Percentiles rank a stretch among this genome's conserved stretches.
These are phyloP conservation scores for Candida palmyrensis DNA, from an alignment of 805 yeast species.

Conservation along the genomic window DNA sequence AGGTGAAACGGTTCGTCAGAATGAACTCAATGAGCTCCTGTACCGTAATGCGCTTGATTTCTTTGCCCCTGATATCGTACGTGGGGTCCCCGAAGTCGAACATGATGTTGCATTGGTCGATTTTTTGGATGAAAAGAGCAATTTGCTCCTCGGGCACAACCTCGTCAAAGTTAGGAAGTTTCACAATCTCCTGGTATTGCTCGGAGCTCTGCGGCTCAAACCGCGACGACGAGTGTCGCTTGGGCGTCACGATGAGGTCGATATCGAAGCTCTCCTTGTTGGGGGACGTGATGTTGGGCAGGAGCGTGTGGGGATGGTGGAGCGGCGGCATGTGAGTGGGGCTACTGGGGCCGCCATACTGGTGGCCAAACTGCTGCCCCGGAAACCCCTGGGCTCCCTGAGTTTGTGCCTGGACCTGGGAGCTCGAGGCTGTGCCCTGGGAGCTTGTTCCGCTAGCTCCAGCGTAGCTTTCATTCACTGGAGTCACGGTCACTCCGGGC, in stretches of 20 bases:
- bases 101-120: slow-evolving; percentile 91
- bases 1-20: slow-evolving; percentile 73
- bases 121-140: slow-evolving; percentile 76
- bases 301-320: slow-evolving; percentile 16
- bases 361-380: too few species aligned
- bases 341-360: slow-evolving; percentile 18
- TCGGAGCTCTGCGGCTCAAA: slow-evolving; percentile 66
- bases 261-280: slow-evolving; percentile 60
- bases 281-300: slow-evolving; percentile 46
- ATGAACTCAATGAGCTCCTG: slow-evolving; percentile 89
- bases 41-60: slow-evolving; percentile 78
- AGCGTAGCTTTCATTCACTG: too few species aligned
- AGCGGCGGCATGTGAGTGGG: slow-evolving; percentile 9
- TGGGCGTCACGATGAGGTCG: slow-evolving; percentile 75
- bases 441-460: too few species aligned
- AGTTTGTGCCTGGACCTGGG: too few species aligned
- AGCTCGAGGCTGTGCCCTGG: too few species aligned
- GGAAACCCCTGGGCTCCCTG: too few species aligned
- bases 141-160: slow-evolving; percentile 75
- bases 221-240: slow-evolving; percentile 87
- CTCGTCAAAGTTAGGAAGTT: slow-evolving; percentile 83
- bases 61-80: slow-evolving; percentile 87
- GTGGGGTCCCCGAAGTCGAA: slow-evolving; percentile 95
- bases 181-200: slow-evolving; percentile 46
- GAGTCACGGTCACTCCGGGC: too few species aligned